Evolutionary conservation across 2,329 filamentous ascomycete genomes (phyloP), one percentile per base, ranked within the genome.

Genomic region (Falciphora oryzae): DNA sequence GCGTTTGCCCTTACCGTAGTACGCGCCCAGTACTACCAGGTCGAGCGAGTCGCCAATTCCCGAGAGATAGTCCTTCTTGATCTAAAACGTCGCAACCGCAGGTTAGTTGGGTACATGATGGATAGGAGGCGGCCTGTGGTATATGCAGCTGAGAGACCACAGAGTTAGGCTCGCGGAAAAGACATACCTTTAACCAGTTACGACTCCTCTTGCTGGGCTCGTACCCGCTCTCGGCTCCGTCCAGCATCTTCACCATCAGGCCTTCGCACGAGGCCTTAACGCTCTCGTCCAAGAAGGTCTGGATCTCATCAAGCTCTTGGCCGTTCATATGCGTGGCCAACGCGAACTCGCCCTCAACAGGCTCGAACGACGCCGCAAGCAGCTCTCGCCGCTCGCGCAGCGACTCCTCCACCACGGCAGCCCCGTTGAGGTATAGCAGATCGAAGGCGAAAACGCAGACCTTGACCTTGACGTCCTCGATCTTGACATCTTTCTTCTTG

Each of bases 191-290:
- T 69, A 99, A 89, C 95, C 95, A 99, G 74, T 99, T 99, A 66
- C 95, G 91, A 77, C 92, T 96, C 68, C 95, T 89, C 75, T 96
- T 97, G 72, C 92, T 96, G 27, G 95, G 95, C 77, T 98, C 94
- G 74, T 99, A 99, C 71, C 91, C 92, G 70, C 92, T 96, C 76
- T 97, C 94, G 8, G 85, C 81, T 0, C 94, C 95, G 74, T 98
- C 94, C 66, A 99, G 79, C 95, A 99, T 99, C 81, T 99, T 99
- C 18, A 99, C 95, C 95, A 99, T 99, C 63, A 99, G 81, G 14
- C 95, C 95, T 80, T 99, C 95, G 73, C 95, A 99, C 0, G 92
- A 96, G 2, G 93, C 92, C 76, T 97, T 97, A 68, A 99, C 90
- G 71, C 91, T 95, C 66, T 98, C 94, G 72, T 99, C 95, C 2